phyloP scores from a whole-genome alignment of 495 filamentous ascomycete species.

The Neurospora discreta region DNA sequence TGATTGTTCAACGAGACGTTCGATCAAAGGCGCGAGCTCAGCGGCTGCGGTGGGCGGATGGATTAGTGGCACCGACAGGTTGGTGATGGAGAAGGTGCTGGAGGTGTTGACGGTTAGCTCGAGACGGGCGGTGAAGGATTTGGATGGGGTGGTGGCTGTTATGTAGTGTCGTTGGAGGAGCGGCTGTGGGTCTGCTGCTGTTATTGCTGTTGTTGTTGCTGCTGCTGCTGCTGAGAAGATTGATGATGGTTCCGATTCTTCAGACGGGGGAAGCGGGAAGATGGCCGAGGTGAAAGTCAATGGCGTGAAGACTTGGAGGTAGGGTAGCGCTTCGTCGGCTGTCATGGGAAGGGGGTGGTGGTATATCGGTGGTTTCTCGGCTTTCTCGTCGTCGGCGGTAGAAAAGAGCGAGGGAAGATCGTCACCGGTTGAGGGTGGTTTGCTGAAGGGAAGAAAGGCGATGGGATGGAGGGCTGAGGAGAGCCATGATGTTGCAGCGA shows the following conservation, averaged over 20 bases:
- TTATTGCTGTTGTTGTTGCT: too few relatives aligned
- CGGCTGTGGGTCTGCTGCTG: not conserved
- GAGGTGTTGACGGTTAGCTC: slow-evolving; percentile 38
- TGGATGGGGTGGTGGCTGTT: slow-evolving; percentile 21
- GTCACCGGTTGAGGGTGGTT: slow-evolving; percentile 6
- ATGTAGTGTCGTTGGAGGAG: slow-evolving; percentile 31
- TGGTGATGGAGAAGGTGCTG: slow-evolving; percentile 20
- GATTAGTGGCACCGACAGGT: slow-evolving; percentile 30
- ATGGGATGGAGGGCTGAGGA: slow-evolving; percentile 33
- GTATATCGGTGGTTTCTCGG: slow-evolving; percentile 28
- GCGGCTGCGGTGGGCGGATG: slow-evolving; percentile 25
- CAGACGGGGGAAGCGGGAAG: slow-evolving; percentile 21
- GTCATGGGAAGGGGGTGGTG: slow-evolving; percentile 42
- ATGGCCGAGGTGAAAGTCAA: slow-evolving; percentile 40
- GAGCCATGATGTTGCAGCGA: slow-evolving; percentile 17
- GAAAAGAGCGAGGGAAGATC: slow-evolving; percentile 2
- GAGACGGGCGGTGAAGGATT: slow-evolving; percentile 31
- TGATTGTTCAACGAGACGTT: slow-evolving; percentile 11
- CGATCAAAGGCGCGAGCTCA: slow-evolving; percentile 33
- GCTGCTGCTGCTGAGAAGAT: too few relatives aligned
- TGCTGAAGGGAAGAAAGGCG: slow-evolving; percentile 40
- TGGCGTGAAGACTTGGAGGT: slow-evolving; percentile 45
- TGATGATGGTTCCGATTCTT: not conserved
- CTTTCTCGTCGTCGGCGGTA: slow-evolving; percentile 1
- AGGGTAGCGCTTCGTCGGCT: slow-evolving; percentile 42